Percentiles rank a stretch among this genome's conserved stretches.
These are phyloP conservation scores for Colletotrichum euphorbiae DNA, from an alignment of 2,329 filamentous ascomycete genomes.

Conservation along the genomic window DNA sequence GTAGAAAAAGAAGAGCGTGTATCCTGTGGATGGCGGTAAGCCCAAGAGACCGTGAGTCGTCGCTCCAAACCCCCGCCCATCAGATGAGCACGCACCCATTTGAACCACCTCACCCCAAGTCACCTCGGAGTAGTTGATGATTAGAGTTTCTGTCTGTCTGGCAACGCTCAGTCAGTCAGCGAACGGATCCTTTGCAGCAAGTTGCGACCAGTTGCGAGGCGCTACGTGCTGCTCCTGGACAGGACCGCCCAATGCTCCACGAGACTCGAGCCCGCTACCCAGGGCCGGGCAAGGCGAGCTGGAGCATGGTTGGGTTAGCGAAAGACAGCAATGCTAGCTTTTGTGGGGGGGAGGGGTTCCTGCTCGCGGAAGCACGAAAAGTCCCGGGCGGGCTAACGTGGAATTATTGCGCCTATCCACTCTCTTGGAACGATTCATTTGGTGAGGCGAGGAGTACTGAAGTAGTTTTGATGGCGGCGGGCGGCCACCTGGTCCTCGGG, in stretches of 20 bases:
- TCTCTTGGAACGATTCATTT: conserved; percentile 35
- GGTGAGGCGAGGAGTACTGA: conserved; percentile 18
- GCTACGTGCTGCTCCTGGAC: conserved; percentile 13
- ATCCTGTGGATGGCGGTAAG: conserved; percentile 18
- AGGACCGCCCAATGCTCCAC: not conserved
- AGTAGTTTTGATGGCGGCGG: conserved; percentile 13
- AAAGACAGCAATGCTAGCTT: not conserved
- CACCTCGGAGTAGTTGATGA: not conserved
- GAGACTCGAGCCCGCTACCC: not conserved
- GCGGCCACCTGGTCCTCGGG: conserved; percentile 14
- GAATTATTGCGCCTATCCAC: conserved; percentile 30
- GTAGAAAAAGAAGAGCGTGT: not conserved
- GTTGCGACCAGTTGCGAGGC: not conserved
- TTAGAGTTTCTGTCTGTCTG: conserved; percentile 18
- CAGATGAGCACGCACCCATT: conserved; percentile 9
- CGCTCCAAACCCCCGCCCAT: conserved; percentile 26
- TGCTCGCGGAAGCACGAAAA: conserved; percentile 33
- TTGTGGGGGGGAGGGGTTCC: not conserved
- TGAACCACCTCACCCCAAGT: conserved; percentile 3
- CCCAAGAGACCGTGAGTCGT: conserved; percentile 11
- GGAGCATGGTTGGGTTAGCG: conserved; percentile 7
- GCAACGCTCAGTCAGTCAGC: not conserved
- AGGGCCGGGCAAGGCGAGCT: not conserved
- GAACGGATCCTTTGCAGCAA: not conserved
- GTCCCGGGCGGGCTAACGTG: conserved; percentile 23